A percentile compares a stretch with the other conserved stretches of the same genome.
Evolutionary conservation across 2,329 filamentous ascomycete species (phyloP).

Genomic region (Calycina marina): DNA sequence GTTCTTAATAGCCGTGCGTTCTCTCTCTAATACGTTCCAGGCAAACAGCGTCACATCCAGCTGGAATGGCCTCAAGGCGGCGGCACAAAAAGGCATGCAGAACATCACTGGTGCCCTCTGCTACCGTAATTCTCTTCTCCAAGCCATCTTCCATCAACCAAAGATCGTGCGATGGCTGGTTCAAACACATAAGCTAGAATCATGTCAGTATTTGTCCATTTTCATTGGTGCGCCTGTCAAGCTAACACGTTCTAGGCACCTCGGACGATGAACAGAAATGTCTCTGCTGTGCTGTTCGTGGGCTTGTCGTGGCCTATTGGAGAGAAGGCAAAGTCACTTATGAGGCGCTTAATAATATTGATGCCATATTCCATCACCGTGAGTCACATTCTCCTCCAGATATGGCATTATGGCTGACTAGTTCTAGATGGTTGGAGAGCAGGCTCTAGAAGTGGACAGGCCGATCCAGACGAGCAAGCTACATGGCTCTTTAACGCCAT

Average conservation of each 20-base stretch:
- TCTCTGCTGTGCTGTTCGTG: too few relatives aligned
- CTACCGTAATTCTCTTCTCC: constrained; percentile 22
- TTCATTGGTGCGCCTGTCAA: too few relatives aligned
- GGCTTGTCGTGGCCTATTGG: too few relatives aligned
- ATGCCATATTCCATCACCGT: too few relatives aligned
- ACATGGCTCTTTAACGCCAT: constrained; percentile 16
- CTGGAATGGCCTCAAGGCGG: constrained; percentile 11
- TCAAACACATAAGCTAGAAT: neutral
- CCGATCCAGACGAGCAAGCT: constrained; percentile 21
- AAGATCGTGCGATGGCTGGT: constrained; percentile 18
- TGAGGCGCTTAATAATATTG: too few relatives aligned
- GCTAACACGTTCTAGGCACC: too few relatives aligned
- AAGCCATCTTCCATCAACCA: constrained; percentile 22
- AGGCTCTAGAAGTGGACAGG: constrained; percentile 12
- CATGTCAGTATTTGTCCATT: too few relatives aligned
- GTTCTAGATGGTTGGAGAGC: constrained; percentile 13
- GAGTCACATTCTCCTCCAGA: too few relatives aligned
- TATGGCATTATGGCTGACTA: too few relatives aligned
- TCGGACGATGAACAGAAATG: too few relatives aligned
- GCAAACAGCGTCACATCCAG: constrained; percentile 7
- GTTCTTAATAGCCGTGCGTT: neutral
- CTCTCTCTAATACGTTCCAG: constrained; percentile 5
- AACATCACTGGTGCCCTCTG: constrained; percentile 19
- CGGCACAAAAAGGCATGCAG: constrained; percentile 16
- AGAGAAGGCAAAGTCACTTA: too few relatives aligned